Conservation (phyloP, 192 early-diverging fungal genomes). For the Rhizoclosmatium globosum region DNA sequence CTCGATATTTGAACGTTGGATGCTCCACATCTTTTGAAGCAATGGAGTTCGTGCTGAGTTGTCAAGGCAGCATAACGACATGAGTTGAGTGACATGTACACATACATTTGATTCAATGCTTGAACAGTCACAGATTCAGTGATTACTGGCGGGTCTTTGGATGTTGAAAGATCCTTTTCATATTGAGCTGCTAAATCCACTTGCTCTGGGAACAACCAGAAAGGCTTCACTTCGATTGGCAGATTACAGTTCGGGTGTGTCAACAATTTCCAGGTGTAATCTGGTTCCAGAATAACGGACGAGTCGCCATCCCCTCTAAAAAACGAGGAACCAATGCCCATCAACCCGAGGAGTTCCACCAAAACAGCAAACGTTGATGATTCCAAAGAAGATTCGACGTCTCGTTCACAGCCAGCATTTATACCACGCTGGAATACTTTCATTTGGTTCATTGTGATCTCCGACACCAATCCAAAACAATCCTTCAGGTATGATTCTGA, state of each 20-base stretch:
- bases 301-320: not conserved
- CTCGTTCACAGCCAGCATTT: not conserved
- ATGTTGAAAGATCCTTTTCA: not conserved
- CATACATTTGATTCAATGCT: not conserved
- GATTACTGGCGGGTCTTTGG: not conserved
- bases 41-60: not conserved
- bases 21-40: not conserved
- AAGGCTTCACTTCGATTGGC: not conserved
- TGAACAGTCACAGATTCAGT: not conserved
- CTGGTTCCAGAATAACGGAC: not conserved
- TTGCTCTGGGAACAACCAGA: not conserved
- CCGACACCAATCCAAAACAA: not conserved
- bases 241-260: not conserved
- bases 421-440: not conserved
- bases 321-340: not conserved
- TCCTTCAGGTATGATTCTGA: not conserved
- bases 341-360: not conserved
- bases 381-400: not conserved
- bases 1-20: not conserved
- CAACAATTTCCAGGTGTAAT: not conserved
- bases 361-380: not conserved
- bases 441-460: not conserved
- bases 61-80: not conserved
- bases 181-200: not conserved
- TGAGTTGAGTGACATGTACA: not conserved